Evolutionary conservation across 2,329 filamentous ascomycete genomes (phyloP), one percentile per base, ranked within the genome.

Genomic region (Alternaria sp.): DNA sequence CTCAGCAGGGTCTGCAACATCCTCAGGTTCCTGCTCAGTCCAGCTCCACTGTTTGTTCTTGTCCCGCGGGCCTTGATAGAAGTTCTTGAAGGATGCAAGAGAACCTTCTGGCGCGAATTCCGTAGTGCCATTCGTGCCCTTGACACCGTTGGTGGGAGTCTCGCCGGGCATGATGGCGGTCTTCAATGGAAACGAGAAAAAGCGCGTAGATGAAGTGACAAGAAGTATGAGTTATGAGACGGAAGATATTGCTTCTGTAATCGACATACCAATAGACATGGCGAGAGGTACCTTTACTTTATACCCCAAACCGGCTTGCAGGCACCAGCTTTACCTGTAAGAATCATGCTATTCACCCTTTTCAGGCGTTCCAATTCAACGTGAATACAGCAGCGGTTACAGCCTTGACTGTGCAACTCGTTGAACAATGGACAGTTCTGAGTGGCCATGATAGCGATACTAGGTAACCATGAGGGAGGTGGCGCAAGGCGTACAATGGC

Each of bases 1-100:
- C 72, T 90, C 88, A 6, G 85, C 87, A 12, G 73, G 68, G 30
- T 75, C 70, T 6, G 61, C 68, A 6, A 72, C 69, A 43, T 75
- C 67, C 52, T 65, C 59, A 8, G 74, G 70, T 46, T 76, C 72
- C 12, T 67, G 67, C 47, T 70, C 69, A 6, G 71, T 61, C 73
- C 73, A 76, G 5, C 70, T 74, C 40, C 64, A 73, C 17, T 73
- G 70, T 15, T 68, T 68, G 44, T 74, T 70, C 25, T 68, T 67
- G 54, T 76, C 71, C 32, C 67, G 68, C 21, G 70, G 70, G 13
- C 67, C 67, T 47, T 68, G 65, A 46, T 73, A 76, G 25, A 75
- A 63, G 12, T 62, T 64, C 44, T 65, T 71, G 59, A 64, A 69
- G 21, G 70, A 69, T 45, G 57, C 30, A 15, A 72, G 62, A 6